Base-by-base conservation (phyloP, 768 basidiomycete species). In the Suillus ampliporus region DNA sequence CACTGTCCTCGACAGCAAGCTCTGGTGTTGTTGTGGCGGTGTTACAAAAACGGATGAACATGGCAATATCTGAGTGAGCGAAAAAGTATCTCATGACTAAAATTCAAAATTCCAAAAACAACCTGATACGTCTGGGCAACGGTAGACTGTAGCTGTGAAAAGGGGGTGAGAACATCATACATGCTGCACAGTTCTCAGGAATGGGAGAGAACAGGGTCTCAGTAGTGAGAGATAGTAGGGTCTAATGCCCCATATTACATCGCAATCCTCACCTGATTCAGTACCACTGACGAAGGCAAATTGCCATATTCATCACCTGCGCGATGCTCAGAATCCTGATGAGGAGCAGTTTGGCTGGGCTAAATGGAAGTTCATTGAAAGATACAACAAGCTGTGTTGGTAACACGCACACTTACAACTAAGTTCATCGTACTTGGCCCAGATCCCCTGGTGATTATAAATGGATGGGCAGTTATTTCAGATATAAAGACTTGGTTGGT, bases 401-500 rank as follows among this genome's bases (percentile, higher is more conserved):
- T 14, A n/a, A 31, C 28, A 46, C 74, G 59, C 34, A 76, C 74
- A 58, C 72, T 72, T 46, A 74, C 67, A 8, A 66, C 63, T 56
- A 69, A 35, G 50, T 63, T 69, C 15, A 54, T 66, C 11, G 64
- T 71, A 28, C 54, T 61, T 11, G 63, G 28, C 14, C 54, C 58
- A 47, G 26, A 53, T 14, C 57, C 62, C 6, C 46, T 50, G 1
- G 53, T 31, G 15, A 98, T 88, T 64, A 97, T 91, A 83, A 94
- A 99, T 3, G 97, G 95, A 31, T 97, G 88, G 2, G 94, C 91
- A 2, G 97, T 98, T 65, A 99, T 92, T 78, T 99, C 97, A 51
- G 97, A 98, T 65, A 99, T 92, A 97, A 99, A 98, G 65, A 98
- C 97, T 97, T 52, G 40, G 57, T 54, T 35, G 53, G 17, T 28